Percentiles rank a stretch among this genome's conserved stretches.
phyloP scores from a whole-genome alignment of 78 protist species.

The Trichosphaerium sp. region DNA sequence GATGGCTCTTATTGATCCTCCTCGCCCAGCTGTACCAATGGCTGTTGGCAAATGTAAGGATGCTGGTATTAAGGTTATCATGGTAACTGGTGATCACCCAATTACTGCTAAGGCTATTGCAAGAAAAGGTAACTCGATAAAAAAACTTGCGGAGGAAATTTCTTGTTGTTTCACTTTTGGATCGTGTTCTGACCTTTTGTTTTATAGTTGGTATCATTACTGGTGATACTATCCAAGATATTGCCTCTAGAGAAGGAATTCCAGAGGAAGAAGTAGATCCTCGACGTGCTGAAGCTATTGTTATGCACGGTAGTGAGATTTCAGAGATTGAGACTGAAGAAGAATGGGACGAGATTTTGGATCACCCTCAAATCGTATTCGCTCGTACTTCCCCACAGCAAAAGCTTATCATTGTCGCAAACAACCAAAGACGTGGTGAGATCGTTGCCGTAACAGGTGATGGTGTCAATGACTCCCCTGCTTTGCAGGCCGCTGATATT shows the following conservation, averaged over 20 bases:
- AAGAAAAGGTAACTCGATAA: too few relatives aligned
- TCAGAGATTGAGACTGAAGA: constrained; percentile 28
- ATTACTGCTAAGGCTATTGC: constrained; percentile 89
- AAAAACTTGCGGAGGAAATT: too few relatives aligned
- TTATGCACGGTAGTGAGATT: constrained; percentile 32
- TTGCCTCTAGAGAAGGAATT: constrained; percentile 22
- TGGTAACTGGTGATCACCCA: constrained; percentile 97
- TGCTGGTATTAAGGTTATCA: constrained; percentile 78
- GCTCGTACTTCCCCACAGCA: constrained; percentile 75
- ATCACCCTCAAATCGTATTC: constrained; percentile 33
- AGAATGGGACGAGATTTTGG: constrained; percentile 32
- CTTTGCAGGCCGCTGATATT: constrained; percentile 82
- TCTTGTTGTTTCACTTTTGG: too few relatives aligned
- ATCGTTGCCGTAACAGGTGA: constrained; percentile 85
- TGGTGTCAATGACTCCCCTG: constrained; percentile 96
- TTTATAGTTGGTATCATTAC: constrained; percentile 60
- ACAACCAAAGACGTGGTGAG: constrained; percentile 56
- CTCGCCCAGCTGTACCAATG: constrained; percentile 59
- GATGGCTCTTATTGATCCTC: constrained; percentile 93
- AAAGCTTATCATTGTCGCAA: constrained; percentile 80
- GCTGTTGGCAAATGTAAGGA: constrained; percentile 31
- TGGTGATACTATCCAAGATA: constrained; percentile 35
- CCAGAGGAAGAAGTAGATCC: constrained; percentile 13
- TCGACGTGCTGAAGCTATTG: constrained; percentile 9
- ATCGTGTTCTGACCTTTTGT: too few relatives aligned